Conservation (phyloP, 108 stramenopile genomes). For the Epipyxis sp. region DNA sequence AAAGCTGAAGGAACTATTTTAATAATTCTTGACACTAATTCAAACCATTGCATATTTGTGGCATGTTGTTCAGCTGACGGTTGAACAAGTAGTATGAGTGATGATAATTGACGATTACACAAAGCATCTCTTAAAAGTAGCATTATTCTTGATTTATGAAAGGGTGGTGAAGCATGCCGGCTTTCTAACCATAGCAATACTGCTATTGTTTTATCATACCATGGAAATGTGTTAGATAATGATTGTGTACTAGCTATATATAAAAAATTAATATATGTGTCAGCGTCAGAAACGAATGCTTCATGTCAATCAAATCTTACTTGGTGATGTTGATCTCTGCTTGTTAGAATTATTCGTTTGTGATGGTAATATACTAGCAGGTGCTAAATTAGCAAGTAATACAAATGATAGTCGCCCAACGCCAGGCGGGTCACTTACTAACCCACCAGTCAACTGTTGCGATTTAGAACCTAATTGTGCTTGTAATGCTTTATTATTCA, state of each 20-base stretch:
- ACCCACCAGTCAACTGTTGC: no score
- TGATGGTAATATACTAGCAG: background rate
- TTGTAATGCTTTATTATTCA: background rate
- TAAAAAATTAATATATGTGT: no score
- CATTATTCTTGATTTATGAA: background rate
- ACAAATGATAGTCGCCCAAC: background rate
- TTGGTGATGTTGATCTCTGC: no score
- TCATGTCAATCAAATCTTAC: no score
- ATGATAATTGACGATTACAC: background rate
- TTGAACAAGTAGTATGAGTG: background rate
- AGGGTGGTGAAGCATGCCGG: conserved; percentile 12
- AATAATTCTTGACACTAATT: background rate
- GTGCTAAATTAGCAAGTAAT: background rate
- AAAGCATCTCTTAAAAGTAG: conserved; percentile 22
- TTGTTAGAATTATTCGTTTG: background rate
- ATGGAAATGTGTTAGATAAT: background rate
- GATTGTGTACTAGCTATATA: no score
- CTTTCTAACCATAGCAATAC: background rate
- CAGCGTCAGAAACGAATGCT: no score
- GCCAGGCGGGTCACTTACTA: conserved; percentile 16
- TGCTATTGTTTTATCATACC: background rate
- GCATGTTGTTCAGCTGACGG: background rate
- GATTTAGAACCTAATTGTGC: no score
- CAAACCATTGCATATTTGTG: background rate
- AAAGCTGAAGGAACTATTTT: no score